These are phyloP conservation scores for Royoungia palumana DNA, from an alignment of 768 basidiomycete species.

Conservation along the genomic window DNA sequence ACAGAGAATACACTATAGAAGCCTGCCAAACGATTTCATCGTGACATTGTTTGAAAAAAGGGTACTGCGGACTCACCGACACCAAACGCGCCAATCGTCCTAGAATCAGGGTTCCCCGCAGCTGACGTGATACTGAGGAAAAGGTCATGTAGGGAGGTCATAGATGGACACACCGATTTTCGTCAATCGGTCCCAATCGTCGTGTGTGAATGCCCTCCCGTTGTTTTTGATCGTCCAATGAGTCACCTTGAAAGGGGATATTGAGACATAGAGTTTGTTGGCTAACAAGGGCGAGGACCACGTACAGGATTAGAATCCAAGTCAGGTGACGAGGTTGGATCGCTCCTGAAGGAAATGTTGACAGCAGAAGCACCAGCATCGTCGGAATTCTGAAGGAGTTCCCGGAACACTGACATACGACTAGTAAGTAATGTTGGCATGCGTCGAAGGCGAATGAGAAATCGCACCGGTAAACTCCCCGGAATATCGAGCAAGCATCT, in stretches of 20 bases:
- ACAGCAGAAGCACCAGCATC: slow-evolving; percentile 74
- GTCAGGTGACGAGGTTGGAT: slow-evolving; percentile 44
- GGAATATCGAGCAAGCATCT: slow-evolving; percentile 90
- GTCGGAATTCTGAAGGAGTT: slow-evolving; percentile 92
- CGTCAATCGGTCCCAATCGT: slow-evolving; percentile 87
- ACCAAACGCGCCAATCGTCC: slow-evolving; percentile 91
- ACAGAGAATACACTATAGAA: slow-evolving; percentile 79
- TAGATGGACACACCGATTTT: slow-evolving; percentile 63
- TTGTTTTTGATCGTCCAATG: slow-evolving; percentile 88
- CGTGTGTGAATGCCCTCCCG: slow-evolving; percentile 81
- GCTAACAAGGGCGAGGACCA: no score
- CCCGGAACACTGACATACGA: slow-evolving; percentile 50
- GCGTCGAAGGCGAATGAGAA: no score
- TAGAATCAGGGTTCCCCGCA: slow-evolving; percentile 90
- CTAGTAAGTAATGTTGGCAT: neutral
- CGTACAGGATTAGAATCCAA: slow-evolving; percentile 55
- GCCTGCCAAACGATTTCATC: slow-evolving; percentile 31
- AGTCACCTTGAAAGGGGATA: slow-evolving; percentile 13
- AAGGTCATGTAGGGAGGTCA: neutral
- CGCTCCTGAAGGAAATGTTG: slow-evolving; percentile 62
- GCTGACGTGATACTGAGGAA: slow-evolving; percentile 39
- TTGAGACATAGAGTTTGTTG: no score
- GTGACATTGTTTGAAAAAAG: neutral
- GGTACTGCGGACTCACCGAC: slow-evolving; percentile 46
- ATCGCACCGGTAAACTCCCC: slow-evolving; percentile 77